phyloP scores from a whole-genome alignment of 352 stramenopile species.

The Aphanomyces cochlioides region DNA sequence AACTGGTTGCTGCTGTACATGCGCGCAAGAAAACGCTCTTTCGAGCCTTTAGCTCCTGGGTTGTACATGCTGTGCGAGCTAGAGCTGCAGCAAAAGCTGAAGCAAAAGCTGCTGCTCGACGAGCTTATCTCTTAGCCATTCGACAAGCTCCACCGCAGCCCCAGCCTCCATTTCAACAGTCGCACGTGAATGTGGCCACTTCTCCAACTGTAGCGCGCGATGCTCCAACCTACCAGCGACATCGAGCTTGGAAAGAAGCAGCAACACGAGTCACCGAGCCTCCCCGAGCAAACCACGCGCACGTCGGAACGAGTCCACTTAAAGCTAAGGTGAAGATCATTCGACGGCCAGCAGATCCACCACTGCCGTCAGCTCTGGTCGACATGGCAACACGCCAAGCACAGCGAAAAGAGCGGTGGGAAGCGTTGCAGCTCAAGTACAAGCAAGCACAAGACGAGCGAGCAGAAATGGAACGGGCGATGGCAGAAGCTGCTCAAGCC shows the following conservation, averaged over 20 bases:
- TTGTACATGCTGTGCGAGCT: too few species aligned
- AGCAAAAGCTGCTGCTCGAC: too few species aligned
- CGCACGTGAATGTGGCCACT: too few species aligned
- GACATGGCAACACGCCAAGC: conserved; percentile 20
- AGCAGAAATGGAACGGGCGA: not conserved
- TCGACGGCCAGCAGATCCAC: not conserved
- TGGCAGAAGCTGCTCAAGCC: not conserved
- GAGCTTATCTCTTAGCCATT: too few species aligned
- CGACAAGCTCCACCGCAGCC: too few species aligned
- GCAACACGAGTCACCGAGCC: not conserved
- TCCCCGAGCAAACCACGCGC: not conserved
- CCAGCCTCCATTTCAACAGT: too few species aligned
- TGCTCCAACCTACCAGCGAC: not conserved
- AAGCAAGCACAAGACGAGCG: not conserved
- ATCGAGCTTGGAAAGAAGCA: not conserved
- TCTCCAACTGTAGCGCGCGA: too few species aligned
- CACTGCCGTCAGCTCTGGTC: not conserved
- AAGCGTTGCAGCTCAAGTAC: conserved; percentile 18
- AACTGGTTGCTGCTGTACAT: too few species aligned
- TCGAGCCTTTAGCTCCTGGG: too few species aligned
- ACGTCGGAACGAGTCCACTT: conserved; percentile 20
- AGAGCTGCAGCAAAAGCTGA: too few species aligned
- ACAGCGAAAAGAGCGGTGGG: conserved; percentile 18
- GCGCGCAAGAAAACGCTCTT: too few species aligned
- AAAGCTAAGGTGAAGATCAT: conserved; percentile 5